phyloP scores from a whole-genome alignment of 2,329 filamentous ascomycete genomes.

The Cytospora chrysosperma region DNA sequence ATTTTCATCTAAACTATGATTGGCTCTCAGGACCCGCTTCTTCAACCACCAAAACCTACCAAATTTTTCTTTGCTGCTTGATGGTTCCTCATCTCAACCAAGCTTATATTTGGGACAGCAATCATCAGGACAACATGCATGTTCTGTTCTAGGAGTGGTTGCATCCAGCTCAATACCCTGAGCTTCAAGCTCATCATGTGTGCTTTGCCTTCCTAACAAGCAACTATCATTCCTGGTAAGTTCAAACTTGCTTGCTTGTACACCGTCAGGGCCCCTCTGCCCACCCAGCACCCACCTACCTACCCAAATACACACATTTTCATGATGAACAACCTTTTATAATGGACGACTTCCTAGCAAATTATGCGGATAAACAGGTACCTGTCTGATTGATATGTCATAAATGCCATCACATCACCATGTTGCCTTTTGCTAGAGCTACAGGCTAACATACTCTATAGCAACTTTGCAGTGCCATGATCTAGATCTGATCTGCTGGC shows the following conservation, averaged over 20 bases:
- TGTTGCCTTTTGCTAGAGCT: neutral
- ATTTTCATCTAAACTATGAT: neutral
- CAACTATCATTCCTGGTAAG: neutral
- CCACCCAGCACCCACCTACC: no score
- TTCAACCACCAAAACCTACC: neutral
- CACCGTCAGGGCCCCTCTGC: neutral
- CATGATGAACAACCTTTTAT: slow-evolving; percentile 21
- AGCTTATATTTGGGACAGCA: neutral
- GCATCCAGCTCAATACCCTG: neutral
- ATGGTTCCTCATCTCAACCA: neutral
- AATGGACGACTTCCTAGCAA: slow-evolving; percentile 24
- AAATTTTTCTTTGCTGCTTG: neutral
- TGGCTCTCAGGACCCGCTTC: neutral
- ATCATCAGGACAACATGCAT: neutral
- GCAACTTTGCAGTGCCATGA: no score
- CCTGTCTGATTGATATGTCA: slow-evolving; percentile 16
- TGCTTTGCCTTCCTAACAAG: no score
- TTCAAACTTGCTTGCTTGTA: neutral
- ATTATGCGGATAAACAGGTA: slow-evolving; percentile 20
- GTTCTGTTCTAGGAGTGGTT: neutral
- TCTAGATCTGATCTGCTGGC: neutral
- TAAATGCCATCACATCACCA: neutral
- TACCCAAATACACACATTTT: neutral
- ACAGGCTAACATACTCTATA: slow-evolving; percentile 5
- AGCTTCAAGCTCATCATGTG: neutral